A percentile compares a stretch with the other conserved stretches of the same genome.
These are phyloP conservation scores for Colletotrichum orbiculare DNA, from an alignment of 2,329 filamentous ascomycete genomes.

Conservation along the genomic window DNA sequence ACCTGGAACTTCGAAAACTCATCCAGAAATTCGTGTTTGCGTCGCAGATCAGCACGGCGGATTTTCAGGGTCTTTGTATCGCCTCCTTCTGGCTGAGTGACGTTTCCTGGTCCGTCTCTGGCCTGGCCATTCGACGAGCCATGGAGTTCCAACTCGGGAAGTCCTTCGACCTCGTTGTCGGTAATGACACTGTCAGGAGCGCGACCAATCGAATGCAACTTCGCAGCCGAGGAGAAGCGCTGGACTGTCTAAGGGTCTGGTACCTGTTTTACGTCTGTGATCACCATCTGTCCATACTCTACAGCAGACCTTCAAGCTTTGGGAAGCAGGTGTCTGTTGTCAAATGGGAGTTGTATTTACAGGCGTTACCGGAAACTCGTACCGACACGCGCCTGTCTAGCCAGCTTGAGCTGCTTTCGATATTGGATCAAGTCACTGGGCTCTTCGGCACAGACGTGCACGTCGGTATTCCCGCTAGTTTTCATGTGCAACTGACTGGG, in stretches of 20 bases:
- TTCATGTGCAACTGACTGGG: not conserved
- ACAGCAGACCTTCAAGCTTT: not conserved
- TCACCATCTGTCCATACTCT: too few relatives aligned
- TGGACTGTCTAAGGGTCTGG: too few relatives aligned
- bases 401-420: not conserved
- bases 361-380: not conserved
- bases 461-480: not conserved
- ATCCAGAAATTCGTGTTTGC: too few relatives aligned
- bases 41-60: not conserved
- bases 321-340: not conserved
- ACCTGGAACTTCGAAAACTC: too few relatives aligned
- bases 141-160: slow-evolving; percentile 6
- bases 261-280: too few relatives aligned
- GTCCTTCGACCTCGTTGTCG: not conserved
- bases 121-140: slow-evolving; percentile 5
- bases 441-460: slow-evolving; percentile 3
- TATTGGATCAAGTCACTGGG: slow-evolving; percentile 2
- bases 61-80: not conserved
- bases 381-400: not conserved
- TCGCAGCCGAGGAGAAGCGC: too few relatives aligned
- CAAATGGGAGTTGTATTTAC: slow-evolving; percentile 1
- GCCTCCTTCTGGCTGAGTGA: slow-evolving; percentile 7
- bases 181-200: too few relatives aligned
- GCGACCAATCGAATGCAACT: too few relatives aligned
- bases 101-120: not conserved